Evolutionary conservation across 139 green algal genomes (phyloP).

Genomic region (Chlorella sp.): DNA sequence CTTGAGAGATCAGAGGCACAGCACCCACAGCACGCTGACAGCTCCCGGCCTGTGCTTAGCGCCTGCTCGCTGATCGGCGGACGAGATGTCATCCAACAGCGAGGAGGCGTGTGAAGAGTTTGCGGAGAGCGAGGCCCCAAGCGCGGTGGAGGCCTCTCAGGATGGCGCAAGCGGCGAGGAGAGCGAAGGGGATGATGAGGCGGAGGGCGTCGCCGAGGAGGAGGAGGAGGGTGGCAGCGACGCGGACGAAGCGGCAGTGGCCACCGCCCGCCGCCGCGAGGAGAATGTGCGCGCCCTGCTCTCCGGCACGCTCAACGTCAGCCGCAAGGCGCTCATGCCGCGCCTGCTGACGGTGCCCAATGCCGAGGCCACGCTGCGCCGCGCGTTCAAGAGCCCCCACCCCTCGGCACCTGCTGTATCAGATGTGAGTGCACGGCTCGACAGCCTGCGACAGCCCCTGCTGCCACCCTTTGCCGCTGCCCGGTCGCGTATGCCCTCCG

Average conservation of each 20-base stretch:
- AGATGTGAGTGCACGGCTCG: constrained; percentile 23
- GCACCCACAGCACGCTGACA: no score
- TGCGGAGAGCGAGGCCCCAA: no score
- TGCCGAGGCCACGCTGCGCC: constrained; percentile 20
- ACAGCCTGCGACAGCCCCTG: background rate
- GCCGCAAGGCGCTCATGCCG: background rate
- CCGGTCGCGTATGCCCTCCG: background rate
- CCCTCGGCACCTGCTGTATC: constrained; percentile 41
- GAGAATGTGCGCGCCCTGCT: constrained; percentile 69
- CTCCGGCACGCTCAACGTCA: constrained; percentile 34
- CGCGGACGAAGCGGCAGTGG: background rate
- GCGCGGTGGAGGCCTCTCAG: no score
- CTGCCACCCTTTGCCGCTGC: background rate
- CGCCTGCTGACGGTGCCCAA: constrained; percentile 14
- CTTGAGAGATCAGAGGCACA: no score
- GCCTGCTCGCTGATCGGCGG: no score
- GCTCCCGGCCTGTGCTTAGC: no score
- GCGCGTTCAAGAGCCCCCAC: background rate
- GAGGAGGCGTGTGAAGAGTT: no score
- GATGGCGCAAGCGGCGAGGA: background rate
- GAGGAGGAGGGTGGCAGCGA: background rate
- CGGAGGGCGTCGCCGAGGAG: no score
- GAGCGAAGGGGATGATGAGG: background rate
- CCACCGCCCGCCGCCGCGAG: constrained; percentile 17
- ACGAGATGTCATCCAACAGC: no score